Conservation (phyloP, 2,329 filamentous ascomycete genomes). For the Lasiodiplodia sp. region DNA sequence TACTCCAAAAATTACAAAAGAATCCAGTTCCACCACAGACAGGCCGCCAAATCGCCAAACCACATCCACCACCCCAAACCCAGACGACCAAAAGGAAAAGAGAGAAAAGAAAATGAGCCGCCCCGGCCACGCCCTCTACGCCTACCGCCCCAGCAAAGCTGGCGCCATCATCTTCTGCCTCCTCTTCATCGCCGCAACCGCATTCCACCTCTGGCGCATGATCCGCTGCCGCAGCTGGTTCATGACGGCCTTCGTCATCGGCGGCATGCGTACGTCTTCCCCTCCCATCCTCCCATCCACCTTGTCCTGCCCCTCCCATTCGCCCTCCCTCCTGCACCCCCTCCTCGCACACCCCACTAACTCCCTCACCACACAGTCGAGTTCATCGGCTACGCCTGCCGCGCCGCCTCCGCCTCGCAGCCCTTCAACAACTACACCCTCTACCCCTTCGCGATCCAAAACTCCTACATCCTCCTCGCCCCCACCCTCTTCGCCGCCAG, state of each 20-base stretch:
- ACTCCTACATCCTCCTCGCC: conserved; percentile 53
- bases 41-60: no score
- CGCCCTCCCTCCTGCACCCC: no score
- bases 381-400: conserved; percentile 58
- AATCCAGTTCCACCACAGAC: no score
- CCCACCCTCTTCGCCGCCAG: conserved; percentile 57
- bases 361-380: conserved; percentile 51
- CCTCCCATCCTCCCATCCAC: not conserved
- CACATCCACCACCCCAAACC: no score
- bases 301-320: no score
- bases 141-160: conserved; percentile 39
- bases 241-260: conserved; percentile 1
- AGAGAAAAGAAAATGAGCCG: no score
- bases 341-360: not conserved
- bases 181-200: not conserved
- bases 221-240: not conserved
- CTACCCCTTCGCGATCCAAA: conserved; percentile 53
- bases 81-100: no score
- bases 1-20: no score
- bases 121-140: no score
- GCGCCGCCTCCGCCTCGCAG: conserved; percentile 48
- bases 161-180: conserved; percentile 39
- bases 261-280: not conserved
- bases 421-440: conserved; percentile 41
- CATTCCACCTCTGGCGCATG: not conserved